Evolutionary conservation across 805 yeast species (phyloP).

Genomic region (Yarrowia phangngaensis): DNA sequence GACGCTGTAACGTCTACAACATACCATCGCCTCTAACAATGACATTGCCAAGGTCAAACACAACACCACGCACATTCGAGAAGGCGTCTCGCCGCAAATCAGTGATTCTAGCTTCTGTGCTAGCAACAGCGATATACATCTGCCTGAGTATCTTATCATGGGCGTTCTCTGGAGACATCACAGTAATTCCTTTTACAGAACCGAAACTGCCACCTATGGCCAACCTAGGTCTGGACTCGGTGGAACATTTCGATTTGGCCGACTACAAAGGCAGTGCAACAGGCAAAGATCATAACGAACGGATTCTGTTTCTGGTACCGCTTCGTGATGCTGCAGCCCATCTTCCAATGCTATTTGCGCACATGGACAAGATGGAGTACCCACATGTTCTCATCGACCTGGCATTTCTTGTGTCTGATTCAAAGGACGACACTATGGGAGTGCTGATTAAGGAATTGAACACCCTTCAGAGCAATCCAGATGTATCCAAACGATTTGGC

Average conservation of each 20-base stretch:
- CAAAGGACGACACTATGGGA: slow-evolving; percentile 81
- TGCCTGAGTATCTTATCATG: slow-evolving; percentile 18
- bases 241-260: slow-evolving; percentile 69
- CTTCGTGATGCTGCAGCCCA: slow-evolving; percentile 88
- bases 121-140: slow-evolving; percentile 13
- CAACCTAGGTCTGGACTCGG: slow-evolving; percentile 35
- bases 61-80: no score
- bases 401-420: slow-evolving; percentile 85
- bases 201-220: slow-evolving; percentile 23
- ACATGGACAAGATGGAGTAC: slow-evolving; percentile 73
- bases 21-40: neutral
- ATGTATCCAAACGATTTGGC: slow-evolving; percentile 65
- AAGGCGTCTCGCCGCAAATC: slow-evolving; percentile 6
- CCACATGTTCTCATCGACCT: slow-evolving; percentile 82
- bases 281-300: slow-evolving; percentile 77
- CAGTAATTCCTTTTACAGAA: slow-evolving; percentile 20
- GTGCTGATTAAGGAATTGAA: slow-evolving; percentile 55
- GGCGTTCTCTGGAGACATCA: slow-evolving; percentile 23
- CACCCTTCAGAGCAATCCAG: slow-evolving; percentile 62
- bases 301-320: slow-evolving; percentile 83
- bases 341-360: slow-evolving; percentile 82
- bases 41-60: slow-evolving; percentile 24
- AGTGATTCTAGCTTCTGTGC: slow-evolving; percentile 8
- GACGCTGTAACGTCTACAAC: neutral
- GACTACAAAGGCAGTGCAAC: slow-evolving; percentile 60